Conservation (phyloP, 2,329 filamentous ascomycete species). For the Calonectria naviculata region DNA sequence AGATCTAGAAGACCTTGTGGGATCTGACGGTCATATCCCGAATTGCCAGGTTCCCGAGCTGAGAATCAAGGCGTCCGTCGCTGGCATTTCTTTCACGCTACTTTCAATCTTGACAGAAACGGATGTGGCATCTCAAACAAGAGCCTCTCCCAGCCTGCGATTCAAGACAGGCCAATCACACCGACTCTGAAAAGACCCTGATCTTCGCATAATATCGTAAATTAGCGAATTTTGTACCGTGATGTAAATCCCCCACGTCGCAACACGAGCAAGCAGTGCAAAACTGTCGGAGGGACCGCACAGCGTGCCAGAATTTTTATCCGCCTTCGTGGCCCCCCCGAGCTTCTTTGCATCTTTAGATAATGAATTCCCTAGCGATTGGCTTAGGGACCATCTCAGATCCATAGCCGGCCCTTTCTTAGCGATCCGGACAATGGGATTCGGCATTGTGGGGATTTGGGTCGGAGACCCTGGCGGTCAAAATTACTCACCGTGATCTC, state of each 20-base stretch:
- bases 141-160: too few species aligned
- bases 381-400: neutral
- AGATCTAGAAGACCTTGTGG: neutral
- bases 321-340: neutral
- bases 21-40: neutral
- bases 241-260: too few species aligned
- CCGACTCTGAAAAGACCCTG: too few species aligned
- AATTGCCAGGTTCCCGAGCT: neutral
- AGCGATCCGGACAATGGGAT: neutral
- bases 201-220: neutral
- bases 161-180: neutral
- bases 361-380: neutral
- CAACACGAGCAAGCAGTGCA: too few species aligned
- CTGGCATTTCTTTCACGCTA: too few species aligned
- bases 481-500: neutral
- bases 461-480: neutral
- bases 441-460: slow-evolving; percentile 3
- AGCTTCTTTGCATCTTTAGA: neutral
- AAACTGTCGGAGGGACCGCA: neutral
- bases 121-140: too few species aligned
- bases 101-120: too few species aligned
- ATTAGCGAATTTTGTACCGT: neutral
- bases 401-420: neutral
- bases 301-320: neutral
- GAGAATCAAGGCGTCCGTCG: neutral